phyloP scores from a whole-genome alignment of 148 eudicot species.

The Polygonum maritimum region DNA sequence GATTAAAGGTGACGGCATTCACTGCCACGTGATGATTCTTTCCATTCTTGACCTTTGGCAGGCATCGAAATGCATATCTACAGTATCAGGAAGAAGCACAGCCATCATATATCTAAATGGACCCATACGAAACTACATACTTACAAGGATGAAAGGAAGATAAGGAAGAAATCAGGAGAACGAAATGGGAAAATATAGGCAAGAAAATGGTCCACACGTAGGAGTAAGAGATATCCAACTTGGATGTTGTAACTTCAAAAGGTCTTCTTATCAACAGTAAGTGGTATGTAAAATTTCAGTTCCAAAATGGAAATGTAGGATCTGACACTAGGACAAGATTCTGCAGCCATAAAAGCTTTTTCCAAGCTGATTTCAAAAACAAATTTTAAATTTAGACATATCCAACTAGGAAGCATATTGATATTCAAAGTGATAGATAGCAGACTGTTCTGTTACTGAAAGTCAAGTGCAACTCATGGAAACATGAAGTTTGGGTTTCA shows the following conservation, averaged over 20 bases:
- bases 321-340: neutral
- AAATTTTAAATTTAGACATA: neutral
- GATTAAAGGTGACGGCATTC: constrained; percentile 73
- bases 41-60: constrained; percentile 57
- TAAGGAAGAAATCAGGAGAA: neutral
- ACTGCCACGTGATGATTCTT: constrained; percentile 51
- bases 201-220: neutral
- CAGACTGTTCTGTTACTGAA: neutral
- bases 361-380: neutral
- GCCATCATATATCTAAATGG: neutral
- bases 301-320: neutral
- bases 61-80: constrained; percentile 83
- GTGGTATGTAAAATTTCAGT: neutral
- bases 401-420: neutral
- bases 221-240: neutral
- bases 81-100: constrained; percentile 6
- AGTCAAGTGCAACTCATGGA: neutral
- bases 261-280: neutral
- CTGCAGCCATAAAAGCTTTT: neutral
- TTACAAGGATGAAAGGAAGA: neutral
- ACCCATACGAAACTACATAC: neutral
- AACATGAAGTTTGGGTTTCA: neutral
- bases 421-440: neutral
- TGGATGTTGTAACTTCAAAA: neutral
- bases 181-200: neutral